Percentiles rank a stretch among this genome's conserved stretches.
Evolutionary conservation across 2,329 filamentous ascomycete species (phyloP).

Genomic region (Grosmannia penicillata): DNA sequence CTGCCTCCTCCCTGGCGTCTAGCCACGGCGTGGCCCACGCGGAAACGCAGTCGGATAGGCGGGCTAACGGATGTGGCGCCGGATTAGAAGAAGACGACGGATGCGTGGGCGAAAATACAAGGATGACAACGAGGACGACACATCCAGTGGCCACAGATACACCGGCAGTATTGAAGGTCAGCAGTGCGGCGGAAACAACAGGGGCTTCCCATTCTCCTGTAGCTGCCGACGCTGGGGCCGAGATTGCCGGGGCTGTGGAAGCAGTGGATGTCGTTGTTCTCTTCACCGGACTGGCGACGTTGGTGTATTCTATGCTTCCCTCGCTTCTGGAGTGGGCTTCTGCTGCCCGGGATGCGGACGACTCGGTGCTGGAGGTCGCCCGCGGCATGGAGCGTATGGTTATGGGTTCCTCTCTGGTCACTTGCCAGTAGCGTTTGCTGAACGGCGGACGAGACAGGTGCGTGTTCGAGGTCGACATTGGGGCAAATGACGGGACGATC

Average conservation of each 20-base stretch:
- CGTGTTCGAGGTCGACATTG: not conserved
- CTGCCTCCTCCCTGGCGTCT: no score
- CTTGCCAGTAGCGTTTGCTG: constrained; percentile 1
- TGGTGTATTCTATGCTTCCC: not conserved
- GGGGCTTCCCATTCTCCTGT: not conserved
- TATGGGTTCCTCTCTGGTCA: not conserved
- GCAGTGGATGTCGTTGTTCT: not conserved
- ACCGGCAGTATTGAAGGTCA: no score
- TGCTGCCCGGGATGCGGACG: not conserved
- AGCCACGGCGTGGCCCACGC: no score
- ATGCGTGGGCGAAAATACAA: no score
- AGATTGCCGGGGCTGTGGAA: not conserved
- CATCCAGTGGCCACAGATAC: no score
- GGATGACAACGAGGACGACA: no score
- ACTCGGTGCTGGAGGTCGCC: not conserved
- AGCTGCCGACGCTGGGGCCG: not conserved
- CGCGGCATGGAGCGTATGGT: not conserved
- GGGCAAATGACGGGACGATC: no score
- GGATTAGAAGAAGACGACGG: no score
- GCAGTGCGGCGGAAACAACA: no score
- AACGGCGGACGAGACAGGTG: not conserved
- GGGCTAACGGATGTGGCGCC: no score
- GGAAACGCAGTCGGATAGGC: no score
- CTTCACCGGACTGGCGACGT: not conserved
- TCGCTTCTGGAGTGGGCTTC: constrained; percentile 1